A percentile compares a stretch with the other conserved stretches of the same genome.
Conservation (phyloP, 768 basidiomycete species). For the Leccinellum rugosiceps region DNA sequence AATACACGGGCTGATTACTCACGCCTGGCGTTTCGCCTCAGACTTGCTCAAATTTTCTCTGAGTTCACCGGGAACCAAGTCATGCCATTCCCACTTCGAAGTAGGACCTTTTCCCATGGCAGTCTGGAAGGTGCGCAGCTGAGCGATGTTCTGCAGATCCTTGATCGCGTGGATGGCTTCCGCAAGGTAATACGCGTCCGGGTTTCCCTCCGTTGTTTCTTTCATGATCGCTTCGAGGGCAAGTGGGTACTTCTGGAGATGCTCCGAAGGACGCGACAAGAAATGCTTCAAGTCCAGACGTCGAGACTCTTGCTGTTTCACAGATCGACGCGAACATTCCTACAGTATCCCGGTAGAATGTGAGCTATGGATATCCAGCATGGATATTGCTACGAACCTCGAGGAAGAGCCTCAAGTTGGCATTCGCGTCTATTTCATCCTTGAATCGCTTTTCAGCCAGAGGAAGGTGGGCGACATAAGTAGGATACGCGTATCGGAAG, state of each 20-base stretch:
- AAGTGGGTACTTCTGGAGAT: conserved; percentile 69
- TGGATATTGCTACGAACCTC: conserved; percentile 51
- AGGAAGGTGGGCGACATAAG: conserved; percentile 81
- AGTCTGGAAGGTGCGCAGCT: conserved; percentile 85
- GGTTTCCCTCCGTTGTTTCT: conserved; percentile 77
- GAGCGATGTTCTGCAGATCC: conserved; percentile 74
- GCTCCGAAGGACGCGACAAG: conserved; percentile 58
- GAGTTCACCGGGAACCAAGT: conserved; percentile 70
- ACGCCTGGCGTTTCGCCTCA: conserved; percentile 85
- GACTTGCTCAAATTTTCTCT: conserved; percentile 61
- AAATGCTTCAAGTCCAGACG: conserved; percentile 63
- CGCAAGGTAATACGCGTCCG: conserved; percentile 78
- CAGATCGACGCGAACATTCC: conserved; percentile 42
- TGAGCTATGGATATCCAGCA: not conserved
- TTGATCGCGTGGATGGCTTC: conserved; percentile 85
- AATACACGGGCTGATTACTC: conserved; percentile 29
- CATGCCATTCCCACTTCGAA: conserved; percentile 88
- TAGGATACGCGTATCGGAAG: conserved; percentile 83
- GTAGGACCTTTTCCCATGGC: conserved; percentile 82
- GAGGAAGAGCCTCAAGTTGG: conserved; percentile 78
- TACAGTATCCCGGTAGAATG: conserved; percentile 1
- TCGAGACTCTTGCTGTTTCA: conserved; percentile 51
- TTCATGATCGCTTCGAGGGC: conserved; percentile 82
- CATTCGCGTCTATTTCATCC: conserved; percentile 80
- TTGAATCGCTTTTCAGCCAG: conserved; percentile 83